Evolutionary conservation across 1,284 basidiomycete genomes (phyloP), one percentile per base, ranked within the genome.

Genomic region (Apiotrichum sp.): DNA sequence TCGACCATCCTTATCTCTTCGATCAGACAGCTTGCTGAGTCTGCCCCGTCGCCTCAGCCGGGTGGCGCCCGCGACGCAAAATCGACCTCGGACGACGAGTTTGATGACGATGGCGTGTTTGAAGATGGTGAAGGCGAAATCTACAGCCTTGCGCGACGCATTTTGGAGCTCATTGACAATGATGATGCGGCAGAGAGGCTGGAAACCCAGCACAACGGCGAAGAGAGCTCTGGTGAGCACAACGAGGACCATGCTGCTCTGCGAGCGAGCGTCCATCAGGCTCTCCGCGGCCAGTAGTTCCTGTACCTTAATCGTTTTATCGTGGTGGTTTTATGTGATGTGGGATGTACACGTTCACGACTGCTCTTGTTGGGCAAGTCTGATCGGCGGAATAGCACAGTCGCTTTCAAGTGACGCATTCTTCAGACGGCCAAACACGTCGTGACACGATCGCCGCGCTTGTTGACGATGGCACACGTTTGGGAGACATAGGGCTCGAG

Each of bases 1-100:
- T 95, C 92, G 1, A 81, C 80, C 53, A 79, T 89, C 56, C 80
- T 97, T 62, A 83, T 91, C 47, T 85, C 89, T 9, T 88, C 89
- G 59, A 92, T 96, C 63, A 84, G 86, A 44, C 84, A 85, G 65
- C 83, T 97, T 33, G 84, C 90, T 14, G 80, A 79, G 56, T 88
- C 87, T 6, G 84, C 85, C 39, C 82, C 87, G 32, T 86, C 86
- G 35, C 86, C 87, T 5, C 84, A 56, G 32, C 51, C 50, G 29
- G 47, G 47, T 13, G 52, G 10, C 11, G 9, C 39, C 4, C 16
- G 45, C 45, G 51, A 38, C n/a, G 38, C 35, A 14, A 52, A 44
- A 46, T 45, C 34, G 6, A 46, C 45, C 29, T 61, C 66, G 84
- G 87, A 55, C 83, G 68, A 70, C 38, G 72, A 89, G 63, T 84